Percentiles rank a stretch among this genome's conserved stretches.
Evolutionary conservation across 768 basidiomycete species (phyloP).

Genomic region (Leccinum disarticulatum): DNA sequence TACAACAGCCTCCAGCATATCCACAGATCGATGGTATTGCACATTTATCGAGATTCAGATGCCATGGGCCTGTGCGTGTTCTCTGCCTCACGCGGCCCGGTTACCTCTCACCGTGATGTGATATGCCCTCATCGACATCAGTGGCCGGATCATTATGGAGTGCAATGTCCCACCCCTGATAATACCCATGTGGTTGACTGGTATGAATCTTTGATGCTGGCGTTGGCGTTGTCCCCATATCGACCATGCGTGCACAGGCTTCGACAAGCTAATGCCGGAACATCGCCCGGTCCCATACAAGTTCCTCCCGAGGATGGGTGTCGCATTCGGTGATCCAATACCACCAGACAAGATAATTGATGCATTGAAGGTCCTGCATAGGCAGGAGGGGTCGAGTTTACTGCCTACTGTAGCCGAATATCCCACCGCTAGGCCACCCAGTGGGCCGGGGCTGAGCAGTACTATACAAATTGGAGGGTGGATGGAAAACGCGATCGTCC

Average conservation of each 20-base stretch:
- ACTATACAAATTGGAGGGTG: slow-evolving; percentile 9
- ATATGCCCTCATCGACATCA: slow-evolving; percentile 31
- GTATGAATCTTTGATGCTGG: slow-evolving; percentile 31
- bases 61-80: slow-evolving; percentile 88
- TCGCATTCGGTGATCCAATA: slow-evolving; percentile 78
- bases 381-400: neutral
- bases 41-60: slow-evolving; percentile 79
- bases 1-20: slow-evolving; percentile 71
- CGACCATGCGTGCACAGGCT: slow-evolving; percentile 44
- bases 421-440: neutral
- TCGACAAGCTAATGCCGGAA: slow-evolving; percentile 90
- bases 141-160: slow-evolving; percentile 83
- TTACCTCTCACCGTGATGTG: slow-evolving; percentile 1
- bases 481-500: slow-evolving; percentile 9
- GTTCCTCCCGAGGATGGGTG: slow-evolving; percentile 61
- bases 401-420: neutral
- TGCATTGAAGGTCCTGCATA: slow-evolving; percentile 16
- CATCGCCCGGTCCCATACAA: slow-evolving; percentile 74
- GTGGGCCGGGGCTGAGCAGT: neutral
- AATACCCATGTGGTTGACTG: slow-evolving; percentile 94
- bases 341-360: slow-evolving; percentile 38
- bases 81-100: neutral
- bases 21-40: slow-evolving; percentile 41
- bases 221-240: neutral
- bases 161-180: slow-evolving; percentile 64